Percentiles rank a stretch among this genome's conserved stretches.
phyloP scores from a whole-genome alignment of 2,329 filamentous ascomycete species.

The Aspergillus neotritici region DNA sequence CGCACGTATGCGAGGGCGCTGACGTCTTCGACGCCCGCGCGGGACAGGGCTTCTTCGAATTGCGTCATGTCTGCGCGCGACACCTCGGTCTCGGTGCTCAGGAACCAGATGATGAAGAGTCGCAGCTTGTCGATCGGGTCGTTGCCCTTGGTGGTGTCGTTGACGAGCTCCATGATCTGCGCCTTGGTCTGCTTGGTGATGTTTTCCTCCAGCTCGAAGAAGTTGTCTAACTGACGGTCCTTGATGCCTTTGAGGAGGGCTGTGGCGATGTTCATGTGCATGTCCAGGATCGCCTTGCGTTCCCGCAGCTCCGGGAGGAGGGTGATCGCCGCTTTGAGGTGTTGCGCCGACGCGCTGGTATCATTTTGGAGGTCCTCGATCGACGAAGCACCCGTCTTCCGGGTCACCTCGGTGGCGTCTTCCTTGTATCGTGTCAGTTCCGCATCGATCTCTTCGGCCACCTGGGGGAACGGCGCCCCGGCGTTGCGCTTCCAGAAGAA shows the following conservation, averaged over 20 bases:
- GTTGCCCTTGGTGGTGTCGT: slow-evolving; percentile 72
- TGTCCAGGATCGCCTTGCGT: slow-evolving; percentile 86
- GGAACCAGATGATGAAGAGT: slow-evolving; percentile 93
- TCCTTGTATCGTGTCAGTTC: slow-evolving; percentile 94
- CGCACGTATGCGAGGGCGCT: slow-evolving; percentile 78
- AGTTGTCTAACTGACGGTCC: slow-evolving; percentile 89
- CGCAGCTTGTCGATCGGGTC: slow-evolving; percentile 84
- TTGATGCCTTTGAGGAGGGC: slow-evolving; percentile 78
- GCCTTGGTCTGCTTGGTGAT: slow-evolving; percentile 85
- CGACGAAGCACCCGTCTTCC: slow-evolving; percentile 86
- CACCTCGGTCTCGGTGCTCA: slow-evolving; percentile 88
- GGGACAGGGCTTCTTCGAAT: slow-evolving; percentile 77
- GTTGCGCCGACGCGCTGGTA: slow-evolving; percentile 80
- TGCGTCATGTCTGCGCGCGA: slow-evolving; percentile 74
- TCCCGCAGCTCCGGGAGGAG: slow-evolving; percentile 86
- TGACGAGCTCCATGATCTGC: slow-evolving; percentile 82
- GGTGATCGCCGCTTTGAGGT: slow-evolving; percentile 93
- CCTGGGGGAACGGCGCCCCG: slow-evolving; percentile 83
- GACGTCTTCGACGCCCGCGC: slow-evolving; percentile 65
- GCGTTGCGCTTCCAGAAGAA: slow-evolving; percentile 98
- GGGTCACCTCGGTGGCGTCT: slow-evolving; percentile 88
- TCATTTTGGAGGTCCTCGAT: slow-evolving; percentile 91
- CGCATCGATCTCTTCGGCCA: slow-evolving; percentile 91
- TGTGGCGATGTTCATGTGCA: slow-evolving; percentile 98
- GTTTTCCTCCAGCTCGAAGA: slow-evolving; percentile 90